phyloP scores from a whole-genome alignment of 495 filamentous ascomycete species.

The Aspergillus funiculosus region DNA sequence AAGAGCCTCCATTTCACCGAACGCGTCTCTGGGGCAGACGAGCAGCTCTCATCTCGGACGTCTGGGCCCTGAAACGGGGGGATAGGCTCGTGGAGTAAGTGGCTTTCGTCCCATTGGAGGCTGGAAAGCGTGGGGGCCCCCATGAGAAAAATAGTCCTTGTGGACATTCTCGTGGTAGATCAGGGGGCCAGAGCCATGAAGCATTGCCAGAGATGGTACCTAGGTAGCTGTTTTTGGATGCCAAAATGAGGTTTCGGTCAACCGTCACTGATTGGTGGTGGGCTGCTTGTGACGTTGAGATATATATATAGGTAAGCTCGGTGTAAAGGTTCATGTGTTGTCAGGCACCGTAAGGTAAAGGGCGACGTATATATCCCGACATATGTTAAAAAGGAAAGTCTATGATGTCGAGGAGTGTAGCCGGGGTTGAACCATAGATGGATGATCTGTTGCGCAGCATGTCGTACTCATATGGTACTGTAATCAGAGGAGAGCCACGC shows the following conservation, averaged over 20 bases:
- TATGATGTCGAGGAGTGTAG: neutral
- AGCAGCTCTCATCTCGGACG: constrained; percentile 4
- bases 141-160: constrained; percentile 51
- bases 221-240: no score
- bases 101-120: constrained; percentile 51
- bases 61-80: constrained; percentile 38
- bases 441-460: neutral
- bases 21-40: constrained; percentile 7
- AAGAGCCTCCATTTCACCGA: constrained; percentile 42
- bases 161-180: constrained; percentile 32
- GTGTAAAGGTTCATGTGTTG: no score
- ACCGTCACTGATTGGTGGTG: no score
- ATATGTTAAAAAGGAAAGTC: neutral
- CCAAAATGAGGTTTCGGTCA: no score
- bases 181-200: constrained; percentile 2
- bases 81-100: constrained; percentile 46
- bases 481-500: no score
- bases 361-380: no score
- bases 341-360: no score
- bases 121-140: constrained; percentile 53
- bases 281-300: no score
- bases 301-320: no score
- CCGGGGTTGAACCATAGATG: constrained; percentile 14
- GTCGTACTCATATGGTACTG: neutral
- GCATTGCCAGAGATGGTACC: no score